phyloP scores from a whole-genome alignment of 768 basidiomycete genomes.

The button mushroom (Agaricus bisporus) region DNA sequence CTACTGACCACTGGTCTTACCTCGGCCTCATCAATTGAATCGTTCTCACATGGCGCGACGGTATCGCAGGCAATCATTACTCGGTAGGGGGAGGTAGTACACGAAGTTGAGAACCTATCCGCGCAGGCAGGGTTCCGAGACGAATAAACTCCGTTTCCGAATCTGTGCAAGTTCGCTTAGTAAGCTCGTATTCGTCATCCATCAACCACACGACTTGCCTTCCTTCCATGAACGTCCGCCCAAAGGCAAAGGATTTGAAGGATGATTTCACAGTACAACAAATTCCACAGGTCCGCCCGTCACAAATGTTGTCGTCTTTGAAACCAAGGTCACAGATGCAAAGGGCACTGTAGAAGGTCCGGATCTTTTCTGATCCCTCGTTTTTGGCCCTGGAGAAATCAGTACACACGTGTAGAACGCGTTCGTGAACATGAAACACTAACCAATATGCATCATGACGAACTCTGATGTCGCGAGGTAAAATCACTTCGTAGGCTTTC shows the following conservation, averaged over 20 bases:
- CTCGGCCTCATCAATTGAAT: slow-evolving; percentile 17
- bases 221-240: slow-evolving; percentile 43
- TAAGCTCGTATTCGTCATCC: background rate
- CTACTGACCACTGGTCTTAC: slow-evolving; percentile 14
- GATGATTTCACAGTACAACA: slow-evolving; percentile 53
- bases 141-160: slow-evolving; percentile 59
- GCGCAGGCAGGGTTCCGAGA: slow-evolving; percentile 54
- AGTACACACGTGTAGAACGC: slow-evolving; percentile 3
- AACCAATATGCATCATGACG: slow-evolving; percentile 47
- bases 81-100: slow-evolving; percentile 59
- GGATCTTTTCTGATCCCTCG: slow-evolving; percentile 37
- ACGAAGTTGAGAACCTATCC: slow-evolving; percentile 59
- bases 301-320: slow-evolving; percentile 44
- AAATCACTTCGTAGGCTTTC: slow-evolving; percentile 49
- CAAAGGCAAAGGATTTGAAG: slow-evolving; percentile 55
- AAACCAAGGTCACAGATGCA: slow-evolving; percentile 66
- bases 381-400: slow-evolving; percentile 24
- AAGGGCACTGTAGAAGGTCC: slow-evolving; percentile 58
- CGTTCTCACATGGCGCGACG: slow-evolving; percentile 31
- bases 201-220: slow-evolving; percentile 27
- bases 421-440: slow-evolving; percentile 10
- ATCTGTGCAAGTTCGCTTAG: slow-evolving; percentile 26
- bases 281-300: slow-evolving; percentile 59
- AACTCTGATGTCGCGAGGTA: slow-evolving; percentile 34
- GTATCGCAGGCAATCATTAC: slow-evolving; percentile 59